Evolutionary conservation across 2,329 filamentous ascomycete genomes (phyloP).

Genomic region (Pseudogymnoascus sp.): DNA sequence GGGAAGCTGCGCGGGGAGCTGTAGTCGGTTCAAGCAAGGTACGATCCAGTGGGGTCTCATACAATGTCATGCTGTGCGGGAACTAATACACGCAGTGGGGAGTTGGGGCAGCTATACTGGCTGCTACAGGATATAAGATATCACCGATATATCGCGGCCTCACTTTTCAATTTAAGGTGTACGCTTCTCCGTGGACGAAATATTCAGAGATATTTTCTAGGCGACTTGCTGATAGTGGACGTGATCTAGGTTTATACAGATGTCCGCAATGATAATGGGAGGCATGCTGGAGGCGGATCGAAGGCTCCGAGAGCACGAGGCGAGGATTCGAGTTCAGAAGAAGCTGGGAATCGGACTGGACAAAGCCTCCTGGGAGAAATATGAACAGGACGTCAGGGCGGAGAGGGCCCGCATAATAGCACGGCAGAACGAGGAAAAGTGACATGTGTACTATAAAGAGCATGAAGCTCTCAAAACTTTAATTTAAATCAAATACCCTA

Average conservation of each 20-base stretch:
- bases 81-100: constrained; percentile 49
- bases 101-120: constrained; percentile 53
- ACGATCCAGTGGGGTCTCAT: constrained; percentile 16
- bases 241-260: constrained; percentile 61
- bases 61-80: constrained; percentile 1
- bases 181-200: constrained; percentile 28
- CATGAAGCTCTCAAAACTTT: constrained; percentile 14
- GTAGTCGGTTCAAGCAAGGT: constrained; percentile 58
- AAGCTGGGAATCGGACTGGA: constrained; percentile 47
- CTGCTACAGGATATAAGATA: constrained; percentile 52
- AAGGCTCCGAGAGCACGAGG: constrained; percentile 59
- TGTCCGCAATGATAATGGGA: constrained; percentile 78
- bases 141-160: constrained; percentile 66
- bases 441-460: constrained; percentile 8
- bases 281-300: constrained; percentile 69
- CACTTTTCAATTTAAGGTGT: constrained; percentile 73
- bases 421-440: background rate
- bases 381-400: constrained; percentile 45
- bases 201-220: background rate
- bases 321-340: constrained; percentile 55
- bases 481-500: background rate
- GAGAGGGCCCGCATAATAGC: constrained; percentile 15
- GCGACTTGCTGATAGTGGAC: background rate
- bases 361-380: constrained; percentile 59
- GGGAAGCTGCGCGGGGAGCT: constrained; percentile 63